Conservation (phyloP, 2,329 filamentous ascomycete species). For the Colletotrichum filicis region DNA sequence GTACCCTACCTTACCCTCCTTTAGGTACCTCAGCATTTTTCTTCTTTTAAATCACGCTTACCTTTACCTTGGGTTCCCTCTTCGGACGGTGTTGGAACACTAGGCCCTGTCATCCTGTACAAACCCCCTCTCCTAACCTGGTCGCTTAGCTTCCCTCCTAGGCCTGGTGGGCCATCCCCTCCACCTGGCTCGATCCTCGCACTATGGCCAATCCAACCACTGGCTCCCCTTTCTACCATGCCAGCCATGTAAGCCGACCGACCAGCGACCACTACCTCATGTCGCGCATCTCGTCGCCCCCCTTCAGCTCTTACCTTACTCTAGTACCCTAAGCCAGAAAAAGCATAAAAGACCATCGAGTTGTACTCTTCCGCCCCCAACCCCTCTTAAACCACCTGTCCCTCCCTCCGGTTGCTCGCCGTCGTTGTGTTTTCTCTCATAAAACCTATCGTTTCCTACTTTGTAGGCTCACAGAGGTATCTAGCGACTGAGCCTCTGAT, state of each 20-base stretch:
- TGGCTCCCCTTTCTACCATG: not conserved
- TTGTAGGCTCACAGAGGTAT: not conserved
- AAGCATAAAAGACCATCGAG: slow-evolving; percentile 22
- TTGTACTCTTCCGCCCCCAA: slow-evolving; percentile 6
- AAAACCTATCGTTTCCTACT: not conserved
- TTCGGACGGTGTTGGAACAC: not conserved
- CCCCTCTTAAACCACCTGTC: not conserved
- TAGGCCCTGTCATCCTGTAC: not conserved
- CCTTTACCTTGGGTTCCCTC: not conserved
- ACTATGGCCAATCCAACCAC: slow-evolving; percentile 1
- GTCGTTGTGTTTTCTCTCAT: not conserved
- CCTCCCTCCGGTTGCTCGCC: not conserved
- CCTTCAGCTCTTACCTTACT: not conserved
- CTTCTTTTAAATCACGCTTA: no score
- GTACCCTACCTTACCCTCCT: not conserved
- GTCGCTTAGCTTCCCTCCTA: not conserved
- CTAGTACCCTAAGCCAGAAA: slow-evolving; percentile 19
- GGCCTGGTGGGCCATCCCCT: not conserved
- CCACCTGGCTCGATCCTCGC: not conserved
- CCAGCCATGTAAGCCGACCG: slow-evolving; percentile 1
- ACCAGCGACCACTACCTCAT: not conserved
- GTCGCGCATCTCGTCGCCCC: slow-evolving; percentile 9
- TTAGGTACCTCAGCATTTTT: no score
- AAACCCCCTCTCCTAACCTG: not conserved
- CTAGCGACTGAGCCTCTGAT: not conserved